Evolutionary conservation across 257 asterid genomes (phyloP).

Genomic region (Solanum rostratum): DNA sequence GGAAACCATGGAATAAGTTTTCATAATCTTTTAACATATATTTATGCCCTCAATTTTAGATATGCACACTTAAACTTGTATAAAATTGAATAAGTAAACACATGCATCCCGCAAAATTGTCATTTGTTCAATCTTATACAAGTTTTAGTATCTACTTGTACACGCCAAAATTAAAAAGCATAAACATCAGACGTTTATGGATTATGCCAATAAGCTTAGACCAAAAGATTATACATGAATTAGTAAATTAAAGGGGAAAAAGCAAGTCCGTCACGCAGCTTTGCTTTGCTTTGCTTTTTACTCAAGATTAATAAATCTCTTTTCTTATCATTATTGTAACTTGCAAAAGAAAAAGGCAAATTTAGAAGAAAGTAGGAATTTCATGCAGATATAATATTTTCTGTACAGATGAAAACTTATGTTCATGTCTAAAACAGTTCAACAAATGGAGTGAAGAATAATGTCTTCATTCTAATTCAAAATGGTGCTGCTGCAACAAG

Average conservation of each 20-base stretch:
- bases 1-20: not conserved
- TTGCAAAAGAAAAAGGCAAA: not conserved
- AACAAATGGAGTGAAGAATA: not conserved
- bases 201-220: not conserved
- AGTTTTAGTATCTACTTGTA: no score
- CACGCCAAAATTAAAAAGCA: no score
- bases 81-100: no score
- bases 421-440: not conserved
- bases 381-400: not conserved
- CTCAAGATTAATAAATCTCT: not conserved
- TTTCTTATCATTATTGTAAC: not conserved
- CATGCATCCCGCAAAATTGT: no score
- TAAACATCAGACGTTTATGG: no score
- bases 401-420: not conserved
- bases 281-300: not conserved
- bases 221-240: not conserved
- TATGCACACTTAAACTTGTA: no score
- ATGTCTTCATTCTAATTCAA: not conserved
- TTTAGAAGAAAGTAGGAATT: not conserved
- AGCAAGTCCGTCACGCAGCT: not conserved
- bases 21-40: no score
- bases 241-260: not conserved
- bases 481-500: slow-evolving; percentile 17
- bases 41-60: no score
- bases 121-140: no score